Percentiles rank a stretch among this genome's conserved stretches.
phyloP scores from a whole-genome alignment of 2,329 filamentous ascomycete species.

The Pseudodiploospora longispora region DNA sequence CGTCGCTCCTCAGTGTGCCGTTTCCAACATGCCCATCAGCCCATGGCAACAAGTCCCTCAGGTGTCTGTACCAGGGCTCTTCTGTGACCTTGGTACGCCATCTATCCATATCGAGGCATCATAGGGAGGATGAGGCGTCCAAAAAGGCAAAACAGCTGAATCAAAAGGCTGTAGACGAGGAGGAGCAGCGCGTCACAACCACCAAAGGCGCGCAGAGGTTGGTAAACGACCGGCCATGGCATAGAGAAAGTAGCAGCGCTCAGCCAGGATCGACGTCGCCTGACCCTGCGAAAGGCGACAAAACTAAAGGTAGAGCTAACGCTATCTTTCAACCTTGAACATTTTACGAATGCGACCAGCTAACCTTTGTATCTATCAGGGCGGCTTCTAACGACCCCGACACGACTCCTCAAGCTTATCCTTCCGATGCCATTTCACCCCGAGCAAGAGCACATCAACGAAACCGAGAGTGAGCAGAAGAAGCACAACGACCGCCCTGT shows the following conservation, averaged over 20 bases:
- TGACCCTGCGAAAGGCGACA: slow-evolving; percentile 16
- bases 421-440: slow-evolving; percentile 54
- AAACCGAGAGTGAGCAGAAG: slow-evolving; percentile 28
- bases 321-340: too few species aligned
- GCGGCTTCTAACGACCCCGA: slow-evolving; percentile 73
- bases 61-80: background rate
- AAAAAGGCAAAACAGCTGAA: slow-evolving; percentile 10
- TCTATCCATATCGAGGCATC: slow-evolving; percentile 14
- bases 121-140: slow-evolving; percentile 8
- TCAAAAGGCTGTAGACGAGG: slow-evolving; percentile 15
- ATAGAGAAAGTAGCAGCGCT: slow-evolving; percentile 47
- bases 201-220: slow-evolving; percentile 36
- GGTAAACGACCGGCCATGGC: slow-evolving; percentile 58
- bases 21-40: background rate
- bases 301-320: slow-evolving; percentile 22
- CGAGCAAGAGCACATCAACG: slow-evolving; percentile 31
- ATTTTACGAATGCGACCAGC: background rate
- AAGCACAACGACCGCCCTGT: slow-evolving; percentile 34
- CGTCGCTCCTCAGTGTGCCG: background rate
- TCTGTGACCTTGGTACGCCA: slow-evolving; percentile 7
- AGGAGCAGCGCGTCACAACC: slow-evolving; percentile 12
- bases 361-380: slow-evolving; percentile 31
- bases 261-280: slow-evolving; percentile 23
- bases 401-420: slow-evolving; percentile 71
- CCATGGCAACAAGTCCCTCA: background rate